These are phyloP conservation scores for Alisma plantagoaquatica DNA, from an alignment of 106 monocot species.

Conservation along the genomic window DNA sequence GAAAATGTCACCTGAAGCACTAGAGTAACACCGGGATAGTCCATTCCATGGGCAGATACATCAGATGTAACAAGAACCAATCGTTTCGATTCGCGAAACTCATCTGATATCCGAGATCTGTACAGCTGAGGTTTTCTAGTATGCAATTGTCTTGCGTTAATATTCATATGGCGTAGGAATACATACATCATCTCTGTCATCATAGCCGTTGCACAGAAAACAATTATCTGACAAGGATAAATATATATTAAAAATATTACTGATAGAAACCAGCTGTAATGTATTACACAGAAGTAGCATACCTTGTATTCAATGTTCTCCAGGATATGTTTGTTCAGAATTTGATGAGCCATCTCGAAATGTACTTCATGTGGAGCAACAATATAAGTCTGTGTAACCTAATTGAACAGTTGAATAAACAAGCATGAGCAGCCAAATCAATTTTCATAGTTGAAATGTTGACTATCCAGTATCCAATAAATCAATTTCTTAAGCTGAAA, in stretches of 20 bases:
- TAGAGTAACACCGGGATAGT: slow-evolving; percentile 96
- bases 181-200: slow-evolving; percentile 50
- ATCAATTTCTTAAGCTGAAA: too few species aligned
- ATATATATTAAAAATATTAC: background rate
- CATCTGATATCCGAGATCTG: slow-evolving; percentile 70
- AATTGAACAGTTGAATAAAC: slow-evolving; percentile 1
- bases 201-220: slow-evolving; percentile 94
- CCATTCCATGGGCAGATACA: slow-evolving; percentile 72
- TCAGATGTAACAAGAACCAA: slow-evolving; percentile 91
- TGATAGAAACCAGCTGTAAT: background rate
- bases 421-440: too few species aligned
- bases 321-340: slow-evolving; percentile 69
- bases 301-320: slow-evolving; percentile 87
- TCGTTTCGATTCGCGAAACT: slow-evolving; percentile 68
- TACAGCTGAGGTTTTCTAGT: slow-evolving; percentile 91
- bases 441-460: too few species aligned
- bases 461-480: too few species aligned
- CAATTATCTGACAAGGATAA: slow-evolving; percentile 52
- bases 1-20: slow-evolving; percentile 73
- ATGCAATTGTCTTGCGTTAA: slow-evolving; percentile 94
- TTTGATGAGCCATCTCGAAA: slow-evolving; percentile 64
- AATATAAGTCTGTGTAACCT: slow-evolving; percentile 70
- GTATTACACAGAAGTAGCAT: too few species aligned
- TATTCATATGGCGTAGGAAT: slow-evolving; percentile 69
- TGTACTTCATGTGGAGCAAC: slow-evolving; percentile 74